A percentile compares a stretch with the other conserved stretches of the same genome.
phyloP scores from a whole-genome alignment of 768 basidiomycete species.

The Strobilomyces confusus region DNA sequence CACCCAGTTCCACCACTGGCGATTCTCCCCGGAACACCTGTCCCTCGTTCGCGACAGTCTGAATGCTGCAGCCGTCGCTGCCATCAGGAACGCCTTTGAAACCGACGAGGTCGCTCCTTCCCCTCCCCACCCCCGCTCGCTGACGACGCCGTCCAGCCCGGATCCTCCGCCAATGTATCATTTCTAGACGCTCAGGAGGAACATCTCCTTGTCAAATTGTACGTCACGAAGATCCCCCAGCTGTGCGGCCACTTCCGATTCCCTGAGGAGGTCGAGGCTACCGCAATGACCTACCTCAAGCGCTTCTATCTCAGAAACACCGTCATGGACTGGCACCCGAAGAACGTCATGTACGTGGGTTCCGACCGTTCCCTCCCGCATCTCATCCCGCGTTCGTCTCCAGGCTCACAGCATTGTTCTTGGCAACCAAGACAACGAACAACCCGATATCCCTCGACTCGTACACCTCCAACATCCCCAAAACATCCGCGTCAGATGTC shows the following conservation, averaged over 20 bases:
- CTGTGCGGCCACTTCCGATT: conserved; percentile 84
- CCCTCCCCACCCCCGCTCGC: background rate
- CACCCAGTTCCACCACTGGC: conserved; percentile 85
- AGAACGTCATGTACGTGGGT: conserved; percentile 87
- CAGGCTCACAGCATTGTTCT: conserved; percentile 93
- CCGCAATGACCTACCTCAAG: conserved; percentile 88
- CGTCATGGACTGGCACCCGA: conserved; percentile 99
- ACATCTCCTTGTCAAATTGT: conserved; percentile 81
- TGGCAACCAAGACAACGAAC: conserved; percentile 98
- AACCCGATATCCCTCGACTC: conserved; percentile 83
- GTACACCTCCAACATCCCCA: conserved; percentile 81
- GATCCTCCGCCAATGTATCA: conserved; percentile 65
- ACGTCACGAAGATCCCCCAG: conserved; percentile 80
- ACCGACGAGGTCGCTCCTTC: conserved; percentile 56
- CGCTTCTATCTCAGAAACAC: conserved; percentile 97
- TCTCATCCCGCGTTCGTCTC: background rate
- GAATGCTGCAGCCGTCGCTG: conserved; percentile 72
- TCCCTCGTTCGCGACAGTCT: conserved; percentile 55
- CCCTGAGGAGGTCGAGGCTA: conserved; percentile 90
- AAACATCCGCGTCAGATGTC: conserved; percentile 76
- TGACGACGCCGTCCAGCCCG: conserved; percentile 45
- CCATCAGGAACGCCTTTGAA: conserved; percentile 75
- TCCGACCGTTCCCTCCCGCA: background rate
- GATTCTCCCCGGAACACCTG: conserved; percentile 73
- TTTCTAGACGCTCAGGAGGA: conserved; percentile 82